Conservation (phyloP, 495 filamentous ascomycete genomes). For the Xylaria cubensis region DNA sequence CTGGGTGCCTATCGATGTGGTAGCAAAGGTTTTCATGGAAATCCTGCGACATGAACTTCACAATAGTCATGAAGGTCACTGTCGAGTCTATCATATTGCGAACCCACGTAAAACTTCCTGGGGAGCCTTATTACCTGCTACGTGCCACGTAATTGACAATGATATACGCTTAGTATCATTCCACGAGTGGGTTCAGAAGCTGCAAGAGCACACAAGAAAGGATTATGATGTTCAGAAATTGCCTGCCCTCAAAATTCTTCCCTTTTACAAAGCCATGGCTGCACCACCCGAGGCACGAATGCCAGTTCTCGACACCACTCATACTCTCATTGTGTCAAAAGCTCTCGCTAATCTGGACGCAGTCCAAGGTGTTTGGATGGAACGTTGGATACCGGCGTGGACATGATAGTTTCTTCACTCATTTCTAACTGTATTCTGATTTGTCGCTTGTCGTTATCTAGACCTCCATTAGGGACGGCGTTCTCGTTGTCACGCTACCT, state of each 20-base stretch:
- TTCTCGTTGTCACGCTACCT: not conserved
- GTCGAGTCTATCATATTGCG: not conserved
- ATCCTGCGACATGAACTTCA: not conserved
- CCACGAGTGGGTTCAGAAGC: not conserved
- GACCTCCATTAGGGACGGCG: no score
- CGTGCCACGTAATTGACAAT: not conserved
- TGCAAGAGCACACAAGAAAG: not conserved
- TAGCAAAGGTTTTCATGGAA: not conserved
- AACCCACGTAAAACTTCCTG: not conserved
- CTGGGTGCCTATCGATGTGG: not conserved
- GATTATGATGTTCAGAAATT: not conserved
- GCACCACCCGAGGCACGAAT: slow-evolving; percentile 2
- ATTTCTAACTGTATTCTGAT: not conserved
- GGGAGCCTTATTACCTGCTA: not conserved
- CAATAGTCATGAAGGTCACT: not conserved
- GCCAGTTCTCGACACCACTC: not conserved
- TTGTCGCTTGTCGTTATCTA: not conserved
- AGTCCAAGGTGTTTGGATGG: slow-evolving; percentile 6
- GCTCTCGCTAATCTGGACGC: not conserved
- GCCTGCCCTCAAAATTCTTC: not conserved
- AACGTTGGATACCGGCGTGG: not conserved
- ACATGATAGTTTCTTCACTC: not conserved
- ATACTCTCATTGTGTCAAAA: not conserved
- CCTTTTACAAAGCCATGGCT: not conserved
- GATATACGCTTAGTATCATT: not conserved